Percentiles rank a stretch among this genome's conserved stretches.
Conservation (phyloP, 2,329 filamentous ascomycete species). For the Geosmithia morbida region DNA sequence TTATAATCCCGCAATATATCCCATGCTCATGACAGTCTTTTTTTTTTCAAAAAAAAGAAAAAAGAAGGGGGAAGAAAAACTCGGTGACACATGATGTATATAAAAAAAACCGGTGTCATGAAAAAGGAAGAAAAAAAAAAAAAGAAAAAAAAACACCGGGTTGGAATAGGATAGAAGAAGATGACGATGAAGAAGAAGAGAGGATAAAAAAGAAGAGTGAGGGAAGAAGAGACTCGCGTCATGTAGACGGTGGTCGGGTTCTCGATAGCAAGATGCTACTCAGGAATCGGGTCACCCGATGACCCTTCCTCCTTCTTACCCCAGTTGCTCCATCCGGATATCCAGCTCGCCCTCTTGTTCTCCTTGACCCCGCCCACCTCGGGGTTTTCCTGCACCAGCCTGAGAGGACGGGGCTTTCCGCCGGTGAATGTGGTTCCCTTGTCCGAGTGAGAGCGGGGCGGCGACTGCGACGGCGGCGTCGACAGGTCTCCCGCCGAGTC, state of each 20-base stretch:
- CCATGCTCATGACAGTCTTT: too few relatives aligned
- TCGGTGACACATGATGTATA: too few relatives aligned
- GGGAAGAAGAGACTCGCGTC: too few relatives aligned
- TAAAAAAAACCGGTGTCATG: too few relatives aligned
- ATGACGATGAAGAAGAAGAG: too few relatives aligned
- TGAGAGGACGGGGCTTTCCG: conserved; percentile 68
- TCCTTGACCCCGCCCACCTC: conserved; percentile 21
- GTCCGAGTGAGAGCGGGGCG: conserved; percentile 33
- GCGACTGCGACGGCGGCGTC: conserved; percentile 36
- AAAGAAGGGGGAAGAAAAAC: too few relatives aligned
- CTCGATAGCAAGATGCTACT: conserved; percentile 14
- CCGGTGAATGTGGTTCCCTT: conserved; percentile 44
- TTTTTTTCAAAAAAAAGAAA: too few relatives aligned
- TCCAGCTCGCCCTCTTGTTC: conserved; percentile 49
- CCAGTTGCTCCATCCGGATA: conserved; percentile 39
- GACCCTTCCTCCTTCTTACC: conserved; percentile 28
- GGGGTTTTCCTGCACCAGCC: conserved; percentile 70
- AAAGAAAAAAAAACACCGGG: too few relatives aligned
- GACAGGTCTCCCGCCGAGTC: conserved; percentile 41
- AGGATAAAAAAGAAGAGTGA: too few relatives aligned
- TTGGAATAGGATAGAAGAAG: too few relatives aligned
- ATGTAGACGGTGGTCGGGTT: too few relatives aligned
- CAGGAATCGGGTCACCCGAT: conserved; percentile 17
- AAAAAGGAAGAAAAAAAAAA: too few relatives aligned
- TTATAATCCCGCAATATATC: background rate